Evolutionary conservation across 2,329 filamentous ascomycete species (phyloP), one percentile per base, ranked within the genome.

Genomic region (Boeremia lycopersici): DNA sequence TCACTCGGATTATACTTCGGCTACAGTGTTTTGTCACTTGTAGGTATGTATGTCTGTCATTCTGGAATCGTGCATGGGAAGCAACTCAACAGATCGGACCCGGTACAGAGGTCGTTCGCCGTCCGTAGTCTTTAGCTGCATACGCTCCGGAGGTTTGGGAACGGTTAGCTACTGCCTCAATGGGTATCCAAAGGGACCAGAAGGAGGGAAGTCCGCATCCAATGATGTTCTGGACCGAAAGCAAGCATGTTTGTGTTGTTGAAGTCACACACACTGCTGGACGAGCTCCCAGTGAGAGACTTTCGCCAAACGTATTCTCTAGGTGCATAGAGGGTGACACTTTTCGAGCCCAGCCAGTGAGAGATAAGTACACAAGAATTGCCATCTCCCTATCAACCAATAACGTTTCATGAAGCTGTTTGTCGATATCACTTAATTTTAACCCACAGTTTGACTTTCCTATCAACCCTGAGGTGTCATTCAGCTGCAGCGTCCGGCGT

Each of bases 61-160:
- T 31, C 2, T 3, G 30, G 15, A 11, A 12, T n/a, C 7, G 33
- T 15, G 10, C 13, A 26, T 26, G 26, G 15, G 26, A 34, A 15
- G 2, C 7, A 19, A 17, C 41, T 50, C 52, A 55, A 47, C 46
- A 50, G 52, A 50, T 50, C 41, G 39, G 52, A 46, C 41, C 41
- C 41, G 42, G 25, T 7, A 12, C 13, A 13, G 12, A 47, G 46
- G 52, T 42, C 36, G 30, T 42, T 55, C 52, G 46, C 52, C 52
- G 42, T 46, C 52, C 46, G 26, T 50, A 46, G 42, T 33, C 13
- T 25, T 55, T 55, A 50, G 52, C 35, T 55, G 47, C 52, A 50
- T 38, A 8, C 23, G 34, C 52, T 36, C 36, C 52, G 30, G 29
- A 19, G 30, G 42, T 35, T 25, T 55, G 46, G 41, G 33, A 36